A percentile compares a stretch with the other conserved stretches of the same genome.
Evolutionary conservation across 1,284 basidiomycete genomes (phyloP).

Genomic region (Mycosarcoma maydis): DNA sequence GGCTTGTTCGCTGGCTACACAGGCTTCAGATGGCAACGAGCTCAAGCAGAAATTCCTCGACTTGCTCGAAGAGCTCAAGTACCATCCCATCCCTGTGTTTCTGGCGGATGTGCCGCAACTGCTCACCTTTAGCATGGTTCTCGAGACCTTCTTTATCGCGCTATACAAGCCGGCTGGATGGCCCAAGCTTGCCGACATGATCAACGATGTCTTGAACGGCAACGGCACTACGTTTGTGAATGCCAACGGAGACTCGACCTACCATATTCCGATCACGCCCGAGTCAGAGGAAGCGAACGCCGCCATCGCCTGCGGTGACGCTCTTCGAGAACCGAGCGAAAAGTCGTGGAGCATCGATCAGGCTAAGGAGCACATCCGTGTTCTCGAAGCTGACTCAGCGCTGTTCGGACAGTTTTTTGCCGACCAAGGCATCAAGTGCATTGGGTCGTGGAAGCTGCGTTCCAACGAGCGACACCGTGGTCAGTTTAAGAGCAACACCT

Average conservation of each 20-base stretch:
- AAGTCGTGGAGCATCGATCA: slow-evolving; percentile 31
- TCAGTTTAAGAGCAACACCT: slow-evolving; percentile 41
- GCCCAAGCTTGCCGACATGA: slow-evolving; percentile 33
- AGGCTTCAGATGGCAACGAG: slow-evolving; percentile 15
- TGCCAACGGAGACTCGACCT: slow-evolving; percentile 33
- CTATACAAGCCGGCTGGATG: slow-evolving; percentile 46
- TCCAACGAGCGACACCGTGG: slow-evolving; percentile 47
- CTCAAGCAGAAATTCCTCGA: slow-evolving; percentile 36
- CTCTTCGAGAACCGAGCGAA: slow-evolving; percentile 8
- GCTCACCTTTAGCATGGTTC: slow-evolving; percentile 41
- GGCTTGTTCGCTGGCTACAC: slow-evolving; percentile 33
- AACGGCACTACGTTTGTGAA: slow-evolving; percentile 39
- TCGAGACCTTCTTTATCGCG: slow-evolving; percentile 26
- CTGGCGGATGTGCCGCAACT: slow-evolving; percentile 42
- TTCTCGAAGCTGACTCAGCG: slow-evolving; percentile 33
- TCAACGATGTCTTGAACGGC: slow-evolving; percentile 43
- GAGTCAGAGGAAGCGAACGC: slow-evolving; percentile 28
- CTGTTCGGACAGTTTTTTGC: slow-evolving; percentile 47
- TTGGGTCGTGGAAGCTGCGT: slow-evolving; percentile 40
- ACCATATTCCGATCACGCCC: slow-evolving; percentile 20
- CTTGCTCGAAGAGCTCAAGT: slow-evolving; percentile 41
- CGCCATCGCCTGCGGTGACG: slow-evolving; percentile 47
- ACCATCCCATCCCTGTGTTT: slow-evolving; percentile 32
- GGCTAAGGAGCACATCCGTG: slow-evolving; percentile 24
- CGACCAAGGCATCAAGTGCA: slow-evolving; percentile 23